Evolutionary conservation across 73 alveolate species (phyloP).

Genomic region (Uronychia setigera): DNA sequence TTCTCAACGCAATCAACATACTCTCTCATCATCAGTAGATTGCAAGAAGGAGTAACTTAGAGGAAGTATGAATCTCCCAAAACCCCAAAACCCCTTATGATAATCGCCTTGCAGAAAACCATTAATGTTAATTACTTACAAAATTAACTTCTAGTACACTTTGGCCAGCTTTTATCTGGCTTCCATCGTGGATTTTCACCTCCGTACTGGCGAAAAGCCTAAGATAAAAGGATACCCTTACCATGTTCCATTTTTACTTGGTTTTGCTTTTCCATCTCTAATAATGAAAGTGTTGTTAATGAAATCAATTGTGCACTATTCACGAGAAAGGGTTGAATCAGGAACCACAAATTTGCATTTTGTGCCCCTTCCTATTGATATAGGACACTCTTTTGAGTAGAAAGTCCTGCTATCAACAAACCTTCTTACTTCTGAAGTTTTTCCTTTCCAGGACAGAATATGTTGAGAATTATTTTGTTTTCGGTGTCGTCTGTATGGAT

Average conservation of each 20-base stretch:
- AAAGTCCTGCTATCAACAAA: neutral
- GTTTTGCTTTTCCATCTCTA: neutral
- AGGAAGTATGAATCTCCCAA: too few relatives aligned
- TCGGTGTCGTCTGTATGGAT: neutral
- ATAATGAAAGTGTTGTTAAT: neutral
- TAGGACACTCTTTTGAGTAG: neutral
- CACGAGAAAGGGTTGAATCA: neutral
- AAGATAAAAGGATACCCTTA: too few relatives aligned
- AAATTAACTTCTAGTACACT: too few relatives aligned
- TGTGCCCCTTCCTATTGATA: neutral
- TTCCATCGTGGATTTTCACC: too few relatives aligned
- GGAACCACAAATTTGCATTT: neutral
- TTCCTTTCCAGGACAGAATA: neutral
- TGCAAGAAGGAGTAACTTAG: too few relatives aligned
- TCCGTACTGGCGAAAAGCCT: too few relatives aligned
- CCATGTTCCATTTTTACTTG: neutral
- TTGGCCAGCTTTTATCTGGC: too few relatives aligned
- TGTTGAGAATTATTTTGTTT: neutral
- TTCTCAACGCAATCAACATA: too few relatives aligned
- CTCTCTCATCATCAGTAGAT: too few relatives aligned
- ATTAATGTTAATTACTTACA: too few relatives aligned
- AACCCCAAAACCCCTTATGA: too few relatives aligned
- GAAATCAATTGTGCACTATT: neutral
- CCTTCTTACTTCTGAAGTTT: neutral
- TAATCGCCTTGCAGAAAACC: too few relatives aligned